These are phyloP conservation scores for Hura crepitans DNA, from an alignment of 441 rosid species.

Conservation along the genomic window DNA sequence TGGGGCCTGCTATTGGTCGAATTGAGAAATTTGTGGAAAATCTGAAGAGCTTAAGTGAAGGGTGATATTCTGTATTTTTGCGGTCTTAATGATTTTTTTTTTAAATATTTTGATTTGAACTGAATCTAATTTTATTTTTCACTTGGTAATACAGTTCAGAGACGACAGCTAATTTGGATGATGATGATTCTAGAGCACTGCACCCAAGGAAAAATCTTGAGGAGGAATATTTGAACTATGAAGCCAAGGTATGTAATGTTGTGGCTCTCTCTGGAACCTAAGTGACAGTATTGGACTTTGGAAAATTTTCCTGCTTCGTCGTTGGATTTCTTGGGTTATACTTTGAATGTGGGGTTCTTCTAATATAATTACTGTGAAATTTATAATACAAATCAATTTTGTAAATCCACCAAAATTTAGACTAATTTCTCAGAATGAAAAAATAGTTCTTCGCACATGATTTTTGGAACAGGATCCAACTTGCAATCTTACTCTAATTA, in stretches of 20 bases:
- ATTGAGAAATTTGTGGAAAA: slow-evolving; percentile 81
- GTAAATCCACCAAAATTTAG: too few relatives aligned
- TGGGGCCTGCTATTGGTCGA: slow-evolving; percentile 65
- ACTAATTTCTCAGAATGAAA: too few relatives aligned
- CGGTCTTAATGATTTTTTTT: slow-evolving; percentile 1
- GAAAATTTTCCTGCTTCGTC: too few relatives aligned
- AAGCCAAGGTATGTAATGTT: slow-evolving; percentile 61
- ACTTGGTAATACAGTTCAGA: slow-evolving; percentile 50
- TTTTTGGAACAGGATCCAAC: too few relatives aligned
- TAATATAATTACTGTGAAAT: too few relatives aligned
- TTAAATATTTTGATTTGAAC: slow-evolving; percentile 15
- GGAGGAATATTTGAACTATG: slow-evolving; percentile 84
- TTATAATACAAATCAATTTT: too few relatives aligned
- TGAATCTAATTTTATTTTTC: slow-evolving; percentile 13
- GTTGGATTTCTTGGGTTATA: too few relatives aligned
- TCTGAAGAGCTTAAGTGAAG: slow-evolving; percentile 62
- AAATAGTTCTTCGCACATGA: too few relatives aligned
- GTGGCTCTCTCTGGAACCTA: not conserved
- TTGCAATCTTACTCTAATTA: too few relatives aligned
- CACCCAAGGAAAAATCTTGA: slow-evolving; percentile 84
- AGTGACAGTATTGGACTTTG: too few relatives aligned
- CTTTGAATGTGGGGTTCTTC: too few relatives aligned
- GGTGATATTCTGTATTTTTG: slow-evolving; percentile 42
- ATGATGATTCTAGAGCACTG: slow-evolving; percentile 46
- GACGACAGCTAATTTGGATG: slow-evolving; percentile 37